Base-by-base conservation (phyloP, 2,329 filamentous ascomycete species). In the Epichloe amarillans region DNA sequence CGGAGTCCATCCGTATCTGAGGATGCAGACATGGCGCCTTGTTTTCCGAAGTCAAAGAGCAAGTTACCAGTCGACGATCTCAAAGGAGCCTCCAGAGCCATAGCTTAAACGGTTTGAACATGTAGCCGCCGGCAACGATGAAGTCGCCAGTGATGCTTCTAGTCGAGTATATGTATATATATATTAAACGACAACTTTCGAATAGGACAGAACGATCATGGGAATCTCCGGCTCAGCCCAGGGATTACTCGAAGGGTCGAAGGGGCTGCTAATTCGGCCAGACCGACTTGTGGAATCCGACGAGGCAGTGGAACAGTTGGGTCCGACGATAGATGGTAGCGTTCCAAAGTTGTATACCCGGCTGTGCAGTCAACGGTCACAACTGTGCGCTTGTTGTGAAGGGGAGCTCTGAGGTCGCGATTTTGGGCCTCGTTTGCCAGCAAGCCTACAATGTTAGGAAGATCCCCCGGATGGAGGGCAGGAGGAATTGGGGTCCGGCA, bases 51-150 rank as follows among this genome's bases (percentile, higher is more conserved):
- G 21, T 59, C 58, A 50, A 67, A 68, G 44, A 65, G 63, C 46
- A 68, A 46, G 53, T 59, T 77, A 62, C 75, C 77, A 53, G 77
- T 77, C 54, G 82, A 84, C 54, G 79, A 77, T 61, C 80, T 72
- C 59, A 85, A 64, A 53, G 80, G 80, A 61, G 74, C 79, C 67
- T 69, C 61, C 56, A 70, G 60, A 57, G 67, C 62, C 66, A 69
- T 64, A 58, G 54, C 53, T 56, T 17, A 23, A 33, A 15, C 30
- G 50, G 1, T 35, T 36, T 36, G 19, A 36, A 42, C 19, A 43
- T 45, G 46, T 21, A 46, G 30, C 37, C 17, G 36, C 42, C 21
- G 30, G 41, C 49, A 47, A 49, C 41, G 36, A 46, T 10, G 5
- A 19, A 40, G 35, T 53, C 51, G 39, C 17, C 40, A 12, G 38